A percentile compares a stretch with the other conserved stretches of the same genome.
Conservation (phyloP, 1,284 basidiomycete genomes). For the Trichosporon coremiiforme region DNA sequence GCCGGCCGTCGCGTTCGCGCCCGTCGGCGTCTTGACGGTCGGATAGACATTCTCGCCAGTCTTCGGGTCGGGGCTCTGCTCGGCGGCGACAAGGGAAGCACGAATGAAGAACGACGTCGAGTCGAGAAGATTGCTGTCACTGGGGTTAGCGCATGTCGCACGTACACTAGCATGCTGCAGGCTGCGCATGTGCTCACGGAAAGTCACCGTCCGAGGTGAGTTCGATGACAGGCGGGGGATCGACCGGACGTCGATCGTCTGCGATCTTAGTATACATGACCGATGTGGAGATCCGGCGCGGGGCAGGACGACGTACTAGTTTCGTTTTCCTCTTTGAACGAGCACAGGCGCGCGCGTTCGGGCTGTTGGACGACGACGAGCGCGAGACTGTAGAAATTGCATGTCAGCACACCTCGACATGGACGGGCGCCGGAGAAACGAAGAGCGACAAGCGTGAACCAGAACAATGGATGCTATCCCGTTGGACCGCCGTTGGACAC, state of each 20-base stretch:
- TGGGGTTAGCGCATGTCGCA: conserved; percentile 14
- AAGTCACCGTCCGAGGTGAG: conserved; percentile 35
- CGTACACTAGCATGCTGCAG: not conserved
- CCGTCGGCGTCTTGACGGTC: conserved; percentile 50
- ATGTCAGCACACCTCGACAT: not conserved
- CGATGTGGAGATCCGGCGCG: not conserved
- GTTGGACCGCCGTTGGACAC: not conserved
- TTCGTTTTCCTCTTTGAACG: conserved; percentile 58
- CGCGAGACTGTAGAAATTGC: conserved; percentile 24
- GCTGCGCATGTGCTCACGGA: conserved; percentile 21
- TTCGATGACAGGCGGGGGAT: conserved; percentile 56
- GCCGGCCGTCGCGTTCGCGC: conserved; percentile 54
- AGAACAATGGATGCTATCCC: not conserved
- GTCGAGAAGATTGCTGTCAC: conserved; percentile 40
- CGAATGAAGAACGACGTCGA: conserved; percentile 49
- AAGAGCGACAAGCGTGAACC: conserved; percentile 2
- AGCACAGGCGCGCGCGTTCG: conserved; percentile 54
- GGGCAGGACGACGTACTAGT: conserved; percentile 49
- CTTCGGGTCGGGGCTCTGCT: conserved; percentile 25
- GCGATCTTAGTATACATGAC: not conserved
- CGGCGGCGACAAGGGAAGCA: conserved; percentile 45
- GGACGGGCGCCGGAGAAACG: not conserved
- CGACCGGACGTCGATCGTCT: conserved; percentile 56
- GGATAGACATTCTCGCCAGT: conserved; percentile 32
- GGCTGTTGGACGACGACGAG: conserved; percentile 54